Evolutionary conservation across 495 filamentous ascomycete genomes (phyloP).

Genomic region (Monascus purpureus): DNA sequence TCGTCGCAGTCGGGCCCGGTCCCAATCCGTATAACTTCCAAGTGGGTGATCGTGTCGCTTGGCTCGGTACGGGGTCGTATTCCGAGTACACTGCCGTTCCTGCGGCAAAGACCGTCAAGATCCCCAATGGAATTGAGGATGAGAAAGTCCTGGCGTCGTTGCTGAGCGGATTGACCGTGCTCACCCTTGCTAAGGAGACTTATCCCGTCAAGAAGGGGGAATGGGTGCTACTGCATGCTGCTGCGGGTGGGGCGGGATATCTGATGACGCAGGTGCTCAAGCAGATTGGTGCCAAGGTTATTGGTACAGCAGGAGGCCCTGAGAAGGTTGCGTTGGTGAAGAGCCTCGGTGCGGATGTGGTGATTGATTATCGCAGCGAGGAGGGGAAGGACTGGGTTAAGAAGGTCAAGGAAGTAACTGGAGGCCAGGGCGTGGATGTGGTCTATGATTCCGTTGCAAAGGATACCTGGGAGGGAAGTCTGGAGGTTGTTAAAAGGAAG

Average conservation of each 20-base stretch:
- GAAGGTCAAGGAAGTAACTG: conserved; percentile 55
- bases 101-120: conserved; percentile 39
- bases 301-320: conserved; percentile 64
- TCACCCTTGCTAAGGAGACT: conserved; percentile 68
- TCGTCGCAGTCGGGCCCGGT: conserved; percentile 38
- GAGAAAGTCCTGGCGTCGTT: conserved; percentile 53
- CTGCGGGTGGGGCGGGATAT: conserved; percentile 76
- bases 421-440: conserved; percentile 54
- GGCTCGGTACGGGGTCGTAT: conserved; percentile 48
- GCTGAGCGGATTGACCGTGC: conserved; percentile 76
- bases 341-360: conserved; percentile 52
- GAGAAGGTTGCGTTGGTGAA: conserved; percentile 62
- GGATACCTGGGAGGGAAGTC: conserved; percentile 69
- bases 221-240: conserved; percentile 80
- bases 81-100: conserved; percentile 62
- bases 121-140: conserved; percentile 50
- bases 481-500: conserved; percentile 68
- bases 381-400: conserved; percentile 50
- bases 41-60: conserved; percentile 56
- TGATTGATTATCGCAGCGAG: conserved; percentile 58
- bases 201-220: conserved; percentile 61
- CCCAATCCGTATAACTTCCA: conserved; percentile 33
- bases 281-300: conserved; percentile 59
- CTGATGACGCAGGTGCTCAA: conserved; percentile 65
- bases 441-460: conserved; percentile 87